Evolutionary conservation across 305 asterid species (phyloP).

Genomic region (Caryopteris hybrid): DNA sequence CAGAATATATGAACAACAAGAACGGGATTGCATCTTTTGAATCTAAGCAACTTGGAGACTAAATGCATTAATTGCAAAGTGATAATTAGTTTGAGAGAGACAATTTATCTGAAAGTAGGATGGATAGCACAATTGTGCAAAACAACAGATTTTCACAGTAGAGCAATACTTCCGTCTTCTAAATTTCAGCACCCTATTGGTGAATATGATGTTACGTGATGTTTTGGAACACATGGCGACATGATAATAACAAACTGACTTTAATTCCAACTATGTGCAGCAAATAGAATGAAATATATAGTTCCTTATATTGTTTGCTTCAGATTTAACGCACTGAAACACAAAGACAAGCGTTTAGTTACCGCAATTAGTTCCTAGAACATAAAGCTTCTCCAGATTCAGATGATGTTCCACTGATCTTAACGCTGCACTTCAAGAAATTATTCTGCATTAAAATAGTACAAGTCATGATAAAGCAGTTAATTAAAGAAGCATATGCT

Average conservation of each 20-base stretch:
- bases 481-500: conserved; percentile 15
- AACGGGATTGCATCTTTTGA: not conserved
- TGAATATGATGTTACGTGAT: not conserved
- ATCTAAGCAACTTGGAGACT: not conserved
- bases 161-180: not conserved
- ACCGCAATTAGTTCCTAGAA: conserved; percentile 98
- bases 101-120: not conserved
- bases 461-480: conserved; percentile 38
- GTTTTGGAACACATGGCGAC: not conserved
- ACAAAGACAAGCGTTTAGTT: conserved; percentile 20
- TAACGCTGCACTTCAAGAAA: conserved; percentile 88
- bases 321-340: not conserved
- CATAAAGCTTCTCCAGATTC: conserved; percentile 95
- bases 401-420: conserved; percentile 88
- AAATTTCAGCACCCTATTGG: not conserved
- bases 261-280: not conserved
- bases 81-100: not conserved
- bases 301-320: not conserved
- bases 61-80: not conserved
- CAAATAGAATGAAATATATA: not conserved
- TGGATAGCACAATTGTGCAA: not conserved
- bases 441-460: conserved; percentile 59
- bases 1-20: not conserved
- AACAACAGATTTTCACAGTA: not conserved
- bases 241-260: not conserved